A percentile compares a stretch with the other conserved stretches of the same genome.
These are phyloP conservation scores for Fomitopsis serialis DNA, from an alignment of 768 basidiomycete species.

Conservation along the genomic window DNA sequence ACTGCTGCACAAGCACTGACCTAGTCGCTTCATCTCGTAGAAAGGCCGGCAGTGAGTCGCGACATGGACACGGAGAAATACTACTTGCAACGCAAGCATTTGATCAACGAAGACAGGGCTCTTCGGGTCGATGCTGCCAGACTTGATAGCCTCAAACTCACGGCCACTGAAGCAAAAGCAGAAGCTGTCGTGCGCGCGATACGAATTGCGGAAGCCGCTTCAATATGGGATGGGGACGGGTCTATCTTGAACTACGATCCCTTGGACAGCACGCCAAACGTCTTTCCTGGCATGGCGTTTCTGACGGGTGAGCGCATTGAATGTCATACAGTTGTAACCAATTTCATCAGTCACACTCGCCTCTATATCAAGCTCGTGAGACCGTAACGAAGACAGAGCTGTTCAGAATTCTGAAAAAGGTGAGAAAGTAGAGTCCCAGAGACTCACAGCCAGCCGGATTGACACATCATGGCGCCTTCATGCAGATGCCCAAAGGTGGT, in stretches of 20 bases:
- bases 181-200: constrained; percentile 53
- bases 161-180: constrained; percentile 40
- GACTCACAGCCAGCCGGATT: too few relatives aligned
- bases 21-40: too few relatives aligned
- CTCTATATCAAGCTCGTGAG: constrained; percentile 8
- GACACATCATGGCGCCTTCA: neutral
- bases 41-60: too few relatives aligned
- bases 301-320: constrained; percentile 45
- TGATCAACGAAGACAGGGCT: constrained; percentile 23
- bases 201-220: constrained; percentile 45
- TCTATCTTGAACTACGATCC: constrained; percentile 2
- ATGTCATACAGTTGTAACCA: too few relatives aligned
- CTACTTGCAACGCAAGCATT: constrained; percentile 13
- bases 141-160: constrained; percentile 2
- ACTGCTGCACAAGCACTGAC: too few relatives aligned
- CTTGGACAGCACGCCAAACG: constrained; percentile 43
- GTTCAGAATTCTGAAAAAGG: constrained; percentile 60
- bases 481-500: constrained; percentile 77
- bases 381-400: constrained; percentile 54
- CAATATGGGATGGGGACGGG: constrained; percentile 51
- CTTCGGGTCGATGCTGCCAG: constrained; percentile 19
- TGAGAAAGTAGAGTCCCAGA: too few relatives aligned
- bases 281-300: constrained; percentile 78
- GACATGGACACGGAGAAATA: constrained; percentile 16
- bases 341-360: too few relatives aligned